Percentiles rank a stretch among this genome's conserved stretches.
Evolutionary conservation across 2,329 filamentous ascomycete genomes (phyloP).

Genomic region (Fusarium illudens): DNA sequence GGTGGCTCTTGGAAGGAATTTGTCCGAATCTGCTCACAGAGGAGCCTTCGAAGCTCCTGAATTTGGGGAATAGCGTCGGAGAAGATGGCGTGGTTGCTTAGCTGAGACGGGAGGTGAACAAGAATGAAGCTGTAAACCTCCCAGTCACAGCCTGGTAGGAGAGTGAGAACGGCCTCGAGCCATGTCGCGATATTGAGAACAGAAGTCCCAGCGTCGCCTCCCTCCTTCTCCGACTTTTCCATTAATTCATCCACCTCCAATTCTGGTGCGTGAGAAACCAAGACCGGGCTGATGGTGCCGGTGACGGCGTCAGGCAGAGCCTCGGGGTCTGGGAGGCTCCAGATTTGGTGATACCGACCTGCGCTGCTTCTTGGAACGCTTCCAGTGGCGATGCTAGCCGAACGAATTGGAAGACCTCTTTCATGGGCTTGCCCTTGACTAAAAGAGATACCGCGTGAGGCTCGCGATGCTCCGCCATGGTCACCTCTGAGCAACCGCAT

Average conservation of each 20-base stretch:
- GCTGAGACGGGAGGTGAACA: conserved; percentile 84
- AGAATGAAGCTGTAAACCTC: conserved; percentile 92
- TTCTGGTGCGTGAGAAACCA: conserved; percentile 53
- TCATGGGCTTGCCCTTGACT: conserved; percentile 57
- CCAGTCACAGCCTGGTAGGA: conserved; percentile 84
- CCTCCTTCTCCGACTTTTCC: conserved; percentile 18
- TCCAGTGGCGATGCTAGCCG: conserved; percentile 49
- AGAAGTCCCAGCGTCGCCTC: conserved; percentile 48
- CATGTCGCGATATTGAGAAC: conserved; percentile 71
- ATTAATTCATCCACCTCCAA: conserved; percentile 21
- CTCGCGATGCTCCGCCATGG: conserved; percentile 48
- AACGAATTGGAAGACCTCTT: conserved; percentile 52
- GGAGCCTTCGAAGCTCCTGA: conserved; percentile 74
- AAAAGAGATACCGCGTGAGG: conserved; percentile 62
- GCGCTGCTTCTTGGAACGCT: conserved; percentile 45
- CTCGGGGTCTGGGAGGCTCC: conserved; percentile 65
- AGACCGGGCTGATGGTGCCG: conserved; percentile 58
- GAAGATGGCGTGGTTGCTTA: conserved; percentile 91
- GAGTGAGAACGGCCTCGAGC: conserved; percentile 78
- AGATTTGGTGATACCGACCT: conserved; percentile 60
- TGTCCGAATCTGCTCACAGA: conserved; percentile 84
- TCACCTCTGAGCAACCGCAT: conserved; percentile 57
- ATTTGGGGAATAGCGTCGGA: conserved; percentile 77
- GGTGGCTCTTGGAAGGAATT: conserved; percentile 85
- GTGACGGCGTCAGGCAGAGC: conserved; percentile 61